Evolutionary conservation across 2,329 filamentous ascomycete species (phyloP).

Genomic region (Chaetomium strumarium): DNA sequence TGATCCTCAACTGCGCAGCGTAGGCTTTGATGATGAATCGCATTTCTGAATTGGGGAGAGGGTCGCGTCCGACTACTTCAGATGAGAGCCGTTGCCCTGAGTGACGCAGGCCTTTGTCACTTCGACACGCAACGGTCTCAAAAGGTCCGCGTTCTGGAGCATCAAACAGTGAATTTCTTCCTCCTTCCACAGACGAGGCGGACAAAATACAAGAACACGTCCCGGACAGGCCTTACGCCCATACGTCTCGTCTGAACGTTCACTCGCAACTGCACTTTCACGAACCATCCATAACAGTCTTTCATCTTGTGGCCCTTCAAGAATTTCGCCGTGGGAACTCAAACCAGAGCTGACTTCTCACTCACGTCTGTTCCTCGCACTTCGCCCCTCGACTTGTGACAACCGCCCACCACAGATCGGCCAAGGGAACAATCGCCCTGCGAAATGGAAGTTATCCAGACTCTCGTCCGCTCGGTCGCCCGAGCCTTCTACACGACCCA

Average conservation of each 20-base stretch:
- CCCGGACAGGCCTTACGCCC: background rate
- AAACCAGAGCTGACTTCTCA: background rate
- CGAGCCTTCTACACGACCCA: slow-evolving; percentile 71
- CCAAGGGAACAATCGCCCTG: slow-evolving; percentile 39
- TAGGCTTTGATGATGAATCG: too few species aligned
- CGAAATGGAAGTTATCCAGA: slow-evolving; percentile 24
- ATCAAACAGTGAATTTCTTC: background rate
- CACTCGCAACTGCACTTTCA: background rate
- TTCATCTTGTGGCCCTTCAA: background rate
- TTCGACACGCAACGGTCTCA: too few species aligned
- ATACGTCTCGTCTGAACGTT: slow-evolving; percentile 1
- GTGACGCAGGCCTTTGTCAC: too few species aligned
- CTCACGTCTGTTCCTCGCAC: background rate
- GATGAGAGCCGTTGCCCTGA: too few species aligned
- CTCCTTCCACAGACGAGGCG: background rate
- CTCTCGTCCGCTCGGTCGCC: slow-evolving; percentile 53
- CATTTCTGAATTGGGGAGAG: too few species aligned
- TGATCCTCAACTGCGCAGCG: too few species aligned
- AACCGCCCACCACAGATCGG: background rate
- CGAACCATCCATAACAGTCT: background rate
- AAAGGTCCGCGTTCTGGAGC: background rate
- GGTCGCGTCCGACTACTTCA: too few species aligned
- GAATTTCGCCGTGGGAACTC: background rate
- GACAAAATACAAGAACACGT: background rate
- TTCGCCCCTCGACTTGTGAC: background rate